Conservation (phyloP, 2,329 filamentous ascomycete genomes). For the Xylaria arbuscula region DNA sequence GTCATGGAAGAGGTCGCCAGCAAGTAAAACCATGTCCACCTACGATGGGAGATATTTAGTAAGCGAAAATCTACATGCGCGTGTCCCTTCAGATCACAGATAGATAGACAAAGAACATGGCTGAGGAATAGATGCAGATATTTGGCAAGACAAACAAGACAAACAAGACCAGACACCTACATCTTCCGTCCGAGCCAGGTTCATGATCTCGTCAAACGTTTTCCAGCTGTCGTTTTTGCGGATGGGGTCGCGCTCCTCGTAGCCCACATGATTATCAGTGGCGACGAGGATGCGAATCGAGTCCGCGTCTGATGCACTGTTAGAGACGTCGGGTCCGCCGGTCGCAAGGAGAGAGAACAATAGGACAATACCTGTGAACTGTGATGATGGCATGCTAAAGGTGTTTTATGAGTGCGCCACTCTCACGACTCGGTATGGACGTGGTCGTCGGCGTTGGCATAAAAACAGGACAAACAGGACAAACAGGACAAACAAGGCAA, state of each 20-base stretch:
- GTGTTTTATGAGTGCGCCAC: background rate
- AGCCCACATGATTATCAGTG: conserved; percentile 98
- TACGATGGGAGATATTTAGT: conserved; percentile 46
- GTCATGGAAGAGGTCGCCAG: conserved; percentile 95
- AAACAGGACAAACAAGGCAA: background rate
- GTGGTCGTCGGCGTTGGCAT: background rate
- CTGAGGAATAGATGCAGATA: background rate
- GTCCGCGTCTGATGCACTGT: conserved; percentile 67
- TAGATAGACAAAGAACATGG: background rate
- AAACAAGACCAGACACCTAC: conserved; percentile 55
- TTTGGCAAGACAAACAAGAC: background rate
- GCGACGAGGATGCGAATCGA: conserved; percentile 94
- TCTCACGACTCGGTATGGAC: background rate
- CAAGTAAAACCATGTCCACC: conserved; percentile 96
- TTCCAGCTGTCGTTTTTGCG: conserved; percentile 98
- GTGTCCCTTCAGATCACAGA: background rate
- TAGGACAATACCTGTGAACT: conserved; percentile 42
- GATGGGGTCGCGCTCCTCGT: conserved; percentile 90
- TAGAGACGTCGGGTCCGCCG: background rate
- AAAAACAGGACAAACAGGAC: background rate
- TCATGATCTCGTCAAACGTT: conserved; percentile 95
- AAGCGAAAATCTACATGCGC: conserved; percentile 19
- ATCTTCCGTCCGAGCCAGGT: conserved; percentile 84
- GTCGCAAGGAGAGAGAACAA: background rate
- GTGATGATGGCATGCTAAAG: conserved; percentile 42